Percentiles rank a stretch among this genome's conserved stretches.
phyloP scores from a whole-genome alignment of 768 basidiomycete genomes.

The Mycena vulgaris region DNA sequence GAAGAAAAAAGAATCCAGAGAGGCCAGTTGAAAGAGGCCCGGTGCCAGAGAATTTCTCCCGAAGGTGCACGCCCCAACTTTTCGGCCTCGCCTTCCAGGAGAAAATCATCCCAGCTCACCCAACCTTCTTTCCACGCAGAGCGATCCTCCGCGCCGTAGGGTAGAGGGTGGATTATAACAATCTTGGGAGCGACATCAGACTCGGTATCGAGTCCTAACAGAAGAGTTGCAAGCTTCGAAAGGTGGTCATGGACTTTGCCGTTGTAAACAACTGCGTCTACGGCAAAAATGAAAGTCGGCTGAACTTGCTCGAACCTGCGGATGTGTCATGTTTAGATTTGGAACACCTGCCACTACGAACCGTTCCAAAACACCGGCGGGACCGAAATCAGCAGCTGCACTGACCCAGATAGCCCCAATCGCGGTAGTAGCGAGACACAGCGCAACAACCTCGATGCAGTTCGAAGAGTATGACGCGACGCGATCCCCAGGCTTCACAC shows the following conservation, averaged over 20 bases:
- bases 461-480: conserved; percentile 86
- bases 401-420: conserved; percentile 89
- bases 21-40: conserved; percentile 80
- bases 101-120: conserved; percentile 69
- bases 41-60: conserved; percentile 76
- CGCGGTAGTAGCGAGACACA: conserved; percentile 78
- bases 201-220: conserved; percentile 63
- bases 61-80: conserved; percentile 64
- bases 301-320: conserved; percentile 83
- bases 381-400: conserved; percentile 88
- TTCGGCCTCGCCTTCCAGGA: conserved; percentile 60
- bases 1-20: conserved; percentile 91
- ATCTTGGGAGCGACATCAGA: conserved; percentile 61
- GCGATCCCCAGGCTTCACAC: conserved; percentile 75
- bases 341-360: conserved; percentile 42
- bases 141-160: conserved; percentile 49
- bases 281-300: conserved; percentile 80
- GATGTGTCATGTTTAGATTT: conserved; percentile 8
- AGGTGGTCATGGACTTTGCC: conserved; percentile 78
- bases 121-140: conserved; percentile 63
- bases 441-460: conserved; percentile 80
- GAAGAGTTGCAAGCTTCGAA: conserved; percentile 72
- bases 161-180: conserved; percentile 69
- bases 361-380: conserved; percentile 83
- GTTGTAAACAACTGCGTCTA: conserved; percentile 85